Evolutionary conservation across 1,139 yeast species (phyloP), one percentile per base, ranked within the genome.

Genomic region (Debaryomyces udenii): DNA sequence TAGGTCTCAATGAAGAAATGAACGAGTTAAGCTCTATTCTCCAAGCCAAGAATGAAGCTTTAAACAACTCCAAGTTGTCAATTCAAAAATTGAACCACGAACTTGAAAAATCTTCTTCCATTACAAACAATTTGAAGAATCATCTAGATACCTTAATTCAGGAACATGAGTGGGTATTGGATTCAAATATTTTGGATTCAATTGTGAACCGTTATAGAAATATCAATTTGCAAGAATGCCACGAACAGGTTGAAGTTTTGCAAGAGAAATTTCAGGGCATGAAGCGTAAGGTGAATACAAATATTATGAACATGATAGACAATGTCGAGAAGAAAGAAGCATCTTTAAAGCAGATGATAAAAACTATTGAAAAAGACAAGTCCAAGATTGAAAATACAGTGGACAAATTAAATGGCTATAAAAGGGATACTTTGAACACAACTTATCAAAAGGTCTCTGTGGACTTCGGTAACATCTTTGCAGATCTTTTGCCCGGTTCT

Each of bases 281-380:
- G 86, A 85, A 80, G 66, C 75, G 91, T 45, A 86, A 83, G 51
- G 96, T 93, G 23, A 91, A 91, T 56, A 78, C 87, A 9, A 86
- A 90, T 56, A 93, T 93, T 47, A 88, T 91, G 91, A 83, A 84
- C 53, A 87, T 90, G 89, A 89, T 94, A 51, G 98, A 91, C 55
- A 87, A 85, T 50, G 96, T 90, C 15, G 97, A 91, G 59, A 87
- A 86, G 72, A 89, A 90, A 57, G 98, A 91, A 59, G 64, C 74
- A 2, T 76, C 93, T 6, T 73, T 94, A 53, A 83, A 81, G 52
- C 78, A 80, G 6, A 90, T 89, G 91, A 85, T 94, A 44, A 78
- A 76, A 42, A 90, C 96, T 3, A 90, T 94, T 52, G 96, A 87
- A 56, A 87, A 83, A 61, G 99, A 94, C 63, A 90, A 91, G 62